Evolutionary conservation across 208 protist genomes (phyloP), one percentile per base, ranked within the genome.

Genomic region (Leishmania guyanensis): DNA sequence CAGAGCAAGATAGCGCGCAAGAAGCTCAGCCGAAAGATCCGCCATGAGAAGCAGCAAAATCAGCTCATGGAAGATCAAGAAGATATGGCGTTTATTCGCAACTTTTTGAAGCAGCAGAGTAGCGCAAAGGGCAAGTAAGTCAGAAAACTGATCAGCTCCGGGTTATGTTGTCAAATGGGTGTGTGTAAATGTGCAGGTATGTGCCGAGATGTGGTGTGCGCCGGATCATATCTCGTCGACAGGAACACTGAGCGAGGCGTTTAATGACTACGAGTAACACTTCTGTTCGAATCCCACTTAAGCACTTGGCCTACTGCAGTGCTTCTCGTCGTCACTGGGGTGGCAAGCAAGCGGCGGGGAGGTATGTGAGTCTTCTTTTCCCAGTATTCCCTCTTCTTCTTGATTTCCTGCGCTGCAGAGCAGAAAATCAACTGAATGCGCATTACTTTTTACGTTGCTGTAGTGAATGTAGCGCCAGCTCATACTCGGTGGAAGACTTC

Each of bases 61-160:
- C 46, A 82, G 26, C 75, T 84, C 43, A 72, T 88, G 53, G 89
- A 95, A 69, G 74, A 80, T 48, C 62, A 86, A 29, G 82, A 94
- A 43, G 94, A 97, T 20, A 43, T 83, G 65, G 79, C 77, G 69
- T 97, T 97, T 62, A 91, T 97, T 82, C 79, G 86, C 39, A 71
- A 84, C 16, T 95, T 97, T 64, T 56, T 97, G 20, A 77, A 88
- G 36, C 71, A 87, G 66, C 88, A 95, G 72, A 51, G 70, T 1
- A 80, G 79, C n/a, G 9, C 51, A n/a, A 79, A 74, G 74, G 16
- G 46, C 4, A 79, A 77, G 50, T 78, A 60, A 48, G 36, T 53
- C 17, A 22, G 17, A 4, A 48, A 71, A 65, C 14, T 33, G 54
- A 6, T 14, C 76, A 73, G 69, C 39, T 10, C 9, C 69, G n/a